Conservation (phyloP, 2,329 filamentous ascomycete genomes). For the Colletotrichum euphorbiae region DNA sequence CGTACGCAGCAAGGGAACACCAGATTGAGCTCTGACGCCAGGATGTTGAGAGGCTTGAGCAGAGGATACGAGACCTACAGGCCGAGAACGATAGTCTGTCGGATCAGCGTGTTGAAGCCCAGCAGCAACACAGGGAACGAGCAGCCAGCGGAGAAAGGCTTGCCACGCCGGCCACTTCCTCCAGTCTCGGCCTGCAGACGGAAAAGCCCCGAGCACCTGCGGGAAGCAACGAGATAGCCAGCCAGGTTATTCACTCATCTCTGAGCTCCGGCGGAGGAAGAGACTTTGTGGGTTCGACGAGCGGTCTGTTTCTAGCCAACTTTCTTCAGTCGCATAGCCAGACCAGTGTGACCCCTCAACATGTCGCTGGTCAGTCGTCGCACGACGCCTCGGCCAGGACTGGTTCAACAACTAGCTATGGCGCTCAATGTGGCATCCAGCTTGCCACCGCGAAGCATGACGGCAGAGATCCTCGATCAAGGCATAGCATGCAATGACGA, state of each 20-base stretch:
- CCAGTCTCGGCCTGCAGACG: neutral
- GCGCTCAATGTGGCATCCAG: constrained; percentile 19
- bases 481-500: constrained; percentile 47
- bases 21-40: constrained; percentile 45
- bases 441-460: constrained; percentile 51
- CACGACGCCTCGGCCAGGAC: neutral
- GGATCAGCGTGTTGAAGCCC: constrained; percentile 37
- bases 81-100: constrained; percentile 46
- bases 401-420: constrained; percentile 15
- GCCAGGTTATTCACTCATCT: constrained; percentile 57
- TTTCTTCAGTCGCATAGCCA: constrained; percentile 47
- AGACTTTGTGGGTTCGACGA: constrained; percentile 55
- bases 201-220: constrained; percentile 10
- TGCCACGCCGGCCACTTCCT: constrained; percentile 3
- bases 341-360: constrained; percentile 27
- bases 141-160: constrained; percentile 1
- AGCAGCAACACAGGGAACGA: neutral
- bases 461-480: constrained; percentile 51
- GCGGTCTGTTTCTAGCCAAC: constrained; percentile 55
- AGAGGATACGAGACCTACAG: constrained; percentile 48
- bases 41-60: constrained; percentile 51
- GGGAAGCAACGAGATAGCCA: constrained; percentile 49
- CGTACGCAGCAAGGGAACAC: constrained; percentile 49
- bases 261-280: constrained; percentile 55
- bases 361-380: constrained; percentile 29